Conservation (phyloP, 2,329 filamentous ascomycete genomes). For the Teratosphaeriaceae sp. region DNA sequence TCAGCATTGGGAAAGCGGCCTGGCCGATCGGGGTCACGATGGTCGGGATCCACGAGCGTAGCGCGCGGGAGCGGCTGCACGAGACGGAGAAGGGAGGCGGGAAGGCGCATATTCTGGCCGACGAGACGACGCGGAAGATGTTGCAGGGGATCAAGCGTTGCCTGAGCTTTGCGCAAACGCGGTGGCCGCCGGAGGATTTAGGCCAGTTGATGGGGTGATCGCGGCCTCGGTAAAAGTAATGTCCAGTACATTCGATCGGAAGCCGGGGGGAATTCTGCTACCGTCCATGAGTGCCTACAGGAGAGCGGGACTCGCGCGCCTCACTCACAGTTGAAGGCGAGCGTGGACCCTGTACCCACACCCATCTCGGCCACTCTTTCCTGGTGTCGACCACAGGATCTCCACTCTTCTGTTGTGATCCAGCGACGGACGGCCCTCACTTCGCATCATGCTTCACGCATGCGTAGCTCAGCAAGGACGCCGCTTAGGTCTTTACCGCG, state of each 20-base stretch:
- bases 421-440: too few species aligned
- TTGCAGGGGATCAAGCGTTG: slow-evolving; percentile 97
- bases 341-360: too few species aligned
- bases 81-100: slow-evolving; percentile 50
- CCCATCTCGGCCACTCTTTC: too few species aligned
- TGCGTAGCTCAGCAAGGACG: not conserved
- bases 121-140: slow-evolving; percentile 92
- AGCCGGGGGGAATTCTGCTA: too few species aligned
- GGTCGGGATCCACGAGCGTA: slow-evolving; percentile 98
- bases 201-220: slow-evolving; percentile 84
- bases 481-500: not conserved
- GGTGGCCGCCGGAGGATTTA: slow-evolving; percentile 91
- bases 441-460: too few species aligned
- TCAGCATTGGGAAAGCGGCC: slow-evolving; percentile 68
- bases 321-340: too few species aligned
- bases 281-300: too few species aligned
- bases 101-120: slow-evolving; percentile 92
- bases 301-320: too few species aligned
- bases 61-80: slow-evolving; percentile 90
- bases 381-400: too few species aligned
- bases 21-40: slow-evolving; percentile 99
- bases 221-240: too few species aligned
- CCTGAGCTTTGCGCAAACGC: slow-evolving; percentile 90
- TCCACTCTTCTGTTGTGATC: too few species aligned
- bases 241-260: too few species aligned